These are phyloP conservation scores for Ramicandelaber brevisporus DNA, from an alignment of 192 early-diverging fungal species.

Conservation along the genomic window DNA sequence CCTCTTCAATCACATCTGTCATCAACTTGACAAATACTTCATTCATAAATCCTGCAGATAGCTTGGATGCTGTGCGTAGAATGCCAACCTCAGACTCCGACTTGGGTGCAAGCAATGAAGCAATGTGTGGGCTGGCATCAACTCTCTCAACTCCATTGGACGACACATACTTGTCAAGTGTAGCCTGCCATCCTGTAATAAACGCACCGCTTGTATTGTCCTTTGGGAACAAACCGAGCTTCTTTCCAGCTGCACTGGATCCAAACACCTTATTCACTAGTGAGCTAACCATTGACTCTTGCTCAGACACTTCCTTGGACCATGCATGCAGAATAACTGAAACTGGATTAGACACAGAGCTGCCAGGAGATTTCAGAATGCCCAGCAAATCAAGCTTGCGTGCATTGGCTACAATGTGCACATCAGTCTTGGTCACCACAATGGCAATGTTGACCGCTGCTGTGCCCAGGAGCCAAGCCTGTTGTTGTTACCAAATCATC, in stretches of 20 bases:
- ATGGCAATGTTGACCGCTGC: background rate
- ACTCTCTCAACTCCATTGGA: conserved; percentile 24
- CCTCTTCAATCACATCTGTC: conserved; percentile 64
- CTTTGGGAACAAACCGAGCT: conserved; percentile 51
- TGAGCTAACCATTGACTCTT: background rate
- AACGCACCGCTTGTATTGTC: conserved; percentile 54
- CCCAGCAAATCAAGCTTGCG: background rate
- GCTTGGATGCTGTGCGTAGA: conserved; percentile 38
- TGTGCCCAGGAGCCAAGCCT: background rate
- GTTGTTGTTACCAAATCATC: background rate
- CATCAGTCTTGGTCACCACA: background rate
- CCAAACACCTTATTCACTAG: background rate
- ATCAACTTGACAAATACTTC: conserved; percentile 72
- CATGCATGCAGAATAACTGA: background rate
- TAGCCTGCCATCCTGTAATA: conserved; percentile 50
- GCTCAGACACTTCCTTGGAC: background rate
- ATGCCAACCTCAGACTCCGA: conserved; percentile 69
- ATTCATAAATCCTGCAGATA: conserved; percentile 54
- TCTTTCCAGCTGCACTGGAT: conserved; percentile 8
- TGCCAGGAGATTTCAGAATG: too few species aligned
- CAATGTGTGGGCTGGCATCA: conserved; percentile 47
- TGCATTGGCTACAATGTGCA: background rate
- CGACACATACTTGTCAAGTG: conserved; percentile 15
- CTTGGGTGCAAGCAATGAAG: conserved; percentile 53
- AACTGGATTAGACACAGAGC: too few species aligned